These are phyloP conservation scores for Raphanus sativus DNA, from an alignment of 345 rosid species.

Conservation along the genomic window DNA sequence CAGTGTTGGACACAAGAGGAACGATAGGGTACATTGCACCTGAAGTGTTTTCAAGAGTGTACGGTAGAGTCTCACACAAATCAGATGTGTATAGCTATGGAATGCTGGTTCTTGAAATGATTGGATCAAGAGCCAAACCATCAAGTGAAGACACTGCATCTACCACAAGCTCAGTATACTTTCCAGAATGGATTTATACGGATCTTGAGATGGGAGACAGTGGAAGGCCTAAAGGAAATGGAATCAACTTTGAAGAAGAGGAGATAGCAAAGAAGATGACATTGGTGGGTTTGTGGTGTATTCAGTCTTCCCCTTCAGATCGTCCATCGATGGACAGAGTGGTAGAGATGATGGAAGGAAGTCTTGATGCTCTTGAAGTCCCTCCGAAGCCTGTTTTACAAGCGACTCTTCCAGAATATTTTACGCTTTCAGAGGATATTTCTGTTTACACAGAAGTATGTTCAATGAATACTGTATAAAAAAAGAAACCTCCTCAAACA, in stretches of 20 bases:
- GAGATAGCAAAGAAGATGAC: slow-evolving; percentile 34
- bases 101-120: slow-evolving; percentile 49
- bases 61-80: slow-evolving; percentile 45
- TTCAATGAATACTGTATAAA: not conserved
- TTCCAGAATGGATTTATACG: slow-evolving; percentile 40
- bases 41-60: slow-evolving; percentile 36
- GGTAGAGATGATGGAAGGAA: slow-evolving; percentile 43
- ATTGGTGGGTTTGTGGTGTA: slow-evolving; percentile 40
- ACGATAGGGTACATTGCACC: slow-evolving; percentile 54
- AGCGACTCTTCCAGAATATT: slow-evolving; percentile 18
- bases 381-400: slow-evolving; percentile 33
- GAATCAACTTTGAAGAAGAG: slow-evolving; percentile 8
- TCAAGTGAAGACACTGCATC: not conserved
- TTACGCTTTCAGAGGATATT: not conserved
- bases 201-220: slow-evolving; percentile 27
- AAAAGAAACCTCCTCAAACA: not conserved
- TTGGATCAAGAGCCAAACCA: slow-evolving; percentile 35
- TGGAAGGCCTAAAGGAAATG: not conserved
- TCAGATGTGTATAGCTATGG: slow-evolving; percentile 56
- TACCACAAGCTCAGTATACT: slow-evolving; percentile 34
- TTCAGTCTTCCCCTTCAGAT: slow-evolving; percentile 36
- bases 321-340: slow-evolving; percentile 35
- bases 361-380: slow-evolving; percentile 10
- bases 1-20: slow-evolving; percentile 44
- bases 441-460: not conserved